These are phyloP conservation scores for Blastocystis hominis DNA, from an alignment of 352 stramenopile species.

Conservation along the genomic window DNA sequence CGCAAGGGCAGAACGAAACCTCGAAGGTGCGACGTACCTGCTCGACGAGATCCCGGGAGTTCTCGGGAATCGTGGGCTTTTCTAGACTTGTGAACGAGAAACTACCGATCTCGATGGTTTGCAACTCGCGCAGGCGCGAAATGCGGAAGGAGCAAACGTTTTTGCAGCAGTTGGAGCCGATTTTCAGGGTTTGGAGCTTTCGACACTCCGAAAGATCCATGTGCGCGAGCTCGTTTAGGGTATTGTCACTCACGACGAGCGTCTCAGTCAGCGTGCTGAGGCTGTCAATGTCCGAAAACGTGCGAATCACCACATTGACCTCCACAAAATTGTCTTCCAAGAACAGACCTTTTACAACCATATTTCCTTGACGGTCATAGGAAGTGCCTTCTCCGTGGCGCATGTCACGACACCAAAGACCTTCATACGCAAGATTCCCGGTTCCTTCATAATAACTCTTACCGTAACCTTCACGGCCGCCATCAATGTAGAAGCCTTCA, in stretches of 20 bases:
- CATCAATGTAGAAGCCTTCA: neutral
- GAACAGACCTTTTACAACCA: neutral
- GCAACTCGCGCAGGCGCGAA: neutral
- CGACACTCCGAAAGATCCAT: slow-evolving; percentile 17
- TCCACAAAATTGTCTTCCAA: neutral
- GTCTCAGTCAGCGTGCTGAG: neutral
- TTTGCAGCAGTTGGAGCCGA: neutral
- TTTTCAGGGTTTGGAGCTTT: neutral
- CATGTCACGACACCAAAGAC: slow-evolving; percentile 20
- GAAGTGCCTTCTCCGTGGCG: slow-evolving; percentile 6
- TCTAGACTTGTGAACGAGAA: neutral
- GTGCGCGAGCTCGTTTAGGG: neutral
- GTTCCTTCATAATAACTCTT: neutral
- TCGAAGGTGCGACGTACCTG: neutral
- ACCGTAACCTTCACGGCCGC: slow-evolving; percentile 6
- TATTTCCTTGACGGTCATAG: neutral
- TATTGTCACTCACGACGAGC: neutral
- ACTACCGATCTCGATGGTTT: neutral
- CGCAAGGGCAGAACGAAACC: neutral
- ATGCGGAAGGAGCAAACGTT: neutral
- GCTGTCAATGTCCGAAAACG: neutral
- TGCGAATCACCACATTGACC: neutral
- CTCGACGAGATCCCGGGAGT: neutral
- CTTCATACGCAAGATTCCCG: neutral
- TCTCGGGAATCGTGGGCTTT: neutral